phyloP scores from a whole-genome alignment of 805 yeast species.

The Komagataella pastoris region DNA sequence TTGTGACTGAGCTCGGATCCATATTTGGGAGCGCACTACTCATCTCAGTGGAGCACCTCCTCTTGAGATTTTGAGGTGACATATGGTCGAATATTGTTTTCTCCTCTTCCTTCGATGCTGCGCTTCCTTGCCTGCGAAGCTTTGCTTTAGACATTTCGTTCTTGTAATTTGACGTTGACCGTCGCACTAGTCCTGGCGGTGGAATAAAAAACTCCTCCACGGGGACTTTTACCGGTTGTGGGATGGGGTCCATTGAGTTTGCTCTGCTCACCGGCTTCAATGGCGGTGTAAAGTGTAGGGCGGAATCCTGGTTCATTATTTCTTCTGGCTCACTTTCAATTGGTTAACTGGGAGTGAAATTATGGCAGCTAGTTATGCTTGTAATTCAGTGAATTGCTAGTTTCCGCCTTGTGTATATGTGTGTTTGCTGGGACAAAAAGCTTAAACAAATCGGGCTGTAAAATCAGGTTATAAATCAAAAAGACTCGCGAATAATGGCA shows the following conservation, averaged over 20 bases:
- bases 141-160: neutral
- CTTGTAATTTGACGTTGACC: neutral
- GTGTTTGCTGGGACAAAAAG: neutral
- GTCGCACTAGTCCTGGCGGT: neutral
- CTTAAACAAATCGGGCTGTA: neutral
- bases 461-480: neutral
- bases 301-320: neutral
- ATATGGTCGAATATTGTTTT: neutral
- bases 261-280: neutral
- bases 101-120: neutral
- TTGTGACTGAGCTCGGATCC: neutral
- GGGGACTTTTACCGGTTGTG: neutral
- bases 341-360: neutral
- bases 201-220: neutral
- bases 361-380: no score
- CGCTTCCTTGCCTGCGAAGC: neutral
- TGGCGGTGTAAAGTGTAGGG: neutral
- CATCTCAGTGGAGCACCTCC: neutral
- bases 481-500: neutral
- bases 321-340: no score
- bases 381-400: neutral
- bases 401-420: neutral
- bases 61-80: neutral
- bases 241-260: neutral
- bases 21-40: neutral